Percentiles rank a stretch among this genome's conserved stretches.
phyloP scores from a whole-genome alignment of 495 filamentous ascomycete species.

The Extremus antarcticus region DNA sequence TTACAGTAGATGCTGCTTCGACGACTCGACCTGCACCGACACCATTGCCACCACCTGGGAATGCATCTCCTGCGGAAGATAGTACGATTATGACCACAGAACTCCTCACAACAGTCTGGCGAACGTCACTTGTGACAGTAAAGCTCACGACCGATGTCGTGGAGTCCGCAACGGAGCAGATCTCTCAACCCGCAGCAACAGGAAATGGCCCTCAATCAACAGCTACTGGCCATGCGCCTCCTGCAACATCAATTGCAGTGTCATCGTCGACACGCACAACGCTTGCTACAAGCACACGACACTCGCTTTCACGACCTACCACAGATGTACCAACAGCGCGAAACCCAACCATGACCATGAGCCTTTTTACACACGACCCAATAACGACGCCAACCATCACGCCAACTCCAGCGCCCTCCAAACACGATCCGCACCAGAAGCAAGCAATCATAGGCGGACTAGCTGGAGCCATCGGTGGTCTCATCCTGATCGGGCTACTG shows the following conservation, averaged over 20 bases:
- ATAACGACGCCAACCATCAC: neutral
- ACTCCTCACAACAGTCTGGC: neutral
- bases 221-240: neutral
- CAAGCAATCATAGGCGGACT: slow-evolving; percentile 16
- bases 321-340: neutral
- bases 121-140: neutral
- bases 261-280: neutral
- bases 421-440: slow-evolving; percentile 1
- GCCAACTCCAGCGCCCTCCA: neutral
- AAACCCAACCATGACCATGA: neutral
- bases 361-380: neutral
- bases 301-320: neutral
- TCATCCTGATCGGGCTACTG: slow-evolving; percentile 12
- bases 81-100: neutral
- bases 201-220: no score
- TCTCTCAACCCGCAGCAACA: neutral
- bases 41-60: neutral
- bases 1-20: neutral
- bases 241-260: neutral
- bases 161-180: neutral
- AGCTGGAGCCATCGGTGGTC: slow-evolving; percentile 9
- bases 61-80: neutral
- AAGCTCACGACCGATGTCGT: neutral
- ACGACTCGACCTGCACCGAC: neutral
- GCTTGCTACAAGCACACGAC: neutral